Conservation (phyloP, 2,329 filamentous ascomycete species). For the Mollisiaceae sp. region DNA sequence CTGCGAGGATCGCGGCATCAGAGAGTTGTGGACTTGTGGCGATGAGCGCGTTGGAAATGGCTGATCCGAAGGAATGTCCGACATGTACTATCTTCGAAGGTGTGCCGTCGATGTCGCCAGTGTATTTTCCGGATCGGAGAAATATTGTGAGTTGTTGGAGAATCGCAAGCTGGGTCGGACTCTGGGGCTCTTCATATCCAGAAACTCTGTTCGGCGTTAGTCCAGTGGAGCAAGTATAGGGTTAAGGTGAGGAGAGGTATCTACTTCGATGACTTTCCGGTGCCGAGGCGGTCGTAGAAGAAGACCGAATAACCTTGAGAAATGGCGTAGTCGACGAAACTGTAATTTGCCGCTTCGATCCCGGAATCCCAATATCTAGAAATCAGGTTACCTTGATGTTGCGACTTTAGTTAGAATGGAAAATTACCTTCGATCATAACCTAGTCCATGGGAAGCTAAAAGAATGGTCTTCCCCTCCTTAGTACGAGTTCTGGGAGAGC, state of each 20-base stretch:
- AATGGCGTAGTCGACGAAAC: constrained; percentile 44
- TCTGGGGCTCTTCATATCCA: constrained; percentile 36
- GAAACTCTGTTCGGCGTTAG: constrained; percentile 16
- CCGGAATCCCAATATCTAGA: constrained; percentile 43
- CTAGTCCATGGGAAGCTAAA: constrained; percentile 40
- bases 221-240: background rate
- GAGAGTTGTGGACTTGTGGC: constrained; percentile 56
- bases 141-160: constrained; percentile 16
- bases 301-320: constrained; percentile 44
- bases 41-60: constrained; percentile 59
- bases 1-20: constrained; percentile 55
- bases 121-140: constrained; percentile 31
- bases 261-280: constrained; percentile 41
- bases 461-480: constrained; percentile 38
- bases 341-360: constrained; percentile 41
- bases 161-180: constrained; percentile 36
- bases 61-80: constrained; percentile 65
- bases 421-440: constrained; percentile 38
- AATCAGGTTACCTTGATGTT: background rate
- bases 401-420: constrained; percentile 7
- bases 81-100: constrained; percentile 57
- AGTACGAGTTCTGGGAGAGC: constrained; percentile 16
- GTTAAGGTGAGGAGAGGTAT: background rate
- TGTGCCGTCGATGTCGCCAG: constrained; percentile 17
- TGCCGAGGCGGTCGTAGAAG: constrained; percentile 45